phyloP scores from a whole-genome alignment of 306 rosid species.

The Corylus heterophylla region DNA sequence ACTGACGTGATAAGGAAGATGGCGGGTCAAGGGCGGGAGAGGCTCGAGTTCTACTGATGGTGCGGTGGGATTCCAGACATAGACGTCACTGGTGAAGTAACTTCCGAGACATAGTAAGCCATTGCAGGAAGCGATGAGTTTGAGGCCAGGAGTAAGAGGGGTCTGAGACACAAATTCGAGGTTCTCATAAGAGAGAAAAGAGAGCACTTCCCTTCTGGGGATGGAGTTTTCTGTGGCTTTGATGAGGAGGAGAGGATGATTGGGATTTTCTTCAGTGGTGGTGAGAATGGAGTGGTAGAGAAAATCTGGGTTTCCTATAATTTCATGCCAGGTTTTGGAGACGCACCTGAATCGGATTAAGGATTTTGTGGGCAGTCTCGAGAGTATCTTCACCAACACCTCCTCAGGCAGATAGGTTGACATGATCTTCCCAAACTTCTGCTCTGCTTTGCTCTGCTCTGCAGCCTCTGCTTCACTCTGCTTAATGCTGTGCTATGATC shows the following conservation, averaged over 20 bases:
- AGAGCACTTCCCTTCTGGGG: too few relatives aligned
- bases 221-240: too few relatives aligned
- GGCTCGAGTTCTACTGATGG: background rate
- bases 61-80: background rate
- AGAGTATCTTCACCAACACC: background rate
- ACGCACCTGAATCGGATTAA: background rate
- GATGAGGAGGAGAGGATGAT: background rate
- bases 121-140: background rate
- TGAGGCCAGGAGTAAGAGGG: background rate
- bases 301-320: background rate
- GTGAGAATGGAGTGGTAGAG: background rate
- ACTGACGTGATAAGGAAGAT: too few relatives aligned
- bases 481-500: too few relatives aligned
- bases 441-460: too few relatives aligned
- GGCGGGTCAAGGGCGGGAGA: background rate
- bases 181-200: background rate
- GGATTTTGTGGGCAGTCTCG: background rate
- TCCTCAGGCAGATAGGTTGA: background rate
- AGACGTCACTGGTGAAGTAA: too few relatives aligned
- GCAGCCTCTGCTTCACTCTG: too few relatives aligned
- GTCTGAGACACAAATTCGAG: background rate
- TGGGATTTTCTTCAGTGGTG: background rate
- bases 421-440: background rate
- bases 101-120: background rate
- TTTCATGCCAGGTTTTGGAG: background rate